Evolutionary conservation across 2,329 filamentous ascomycete species (phyloP).

Genomic region (Colletotrichum sp.): DNA sequence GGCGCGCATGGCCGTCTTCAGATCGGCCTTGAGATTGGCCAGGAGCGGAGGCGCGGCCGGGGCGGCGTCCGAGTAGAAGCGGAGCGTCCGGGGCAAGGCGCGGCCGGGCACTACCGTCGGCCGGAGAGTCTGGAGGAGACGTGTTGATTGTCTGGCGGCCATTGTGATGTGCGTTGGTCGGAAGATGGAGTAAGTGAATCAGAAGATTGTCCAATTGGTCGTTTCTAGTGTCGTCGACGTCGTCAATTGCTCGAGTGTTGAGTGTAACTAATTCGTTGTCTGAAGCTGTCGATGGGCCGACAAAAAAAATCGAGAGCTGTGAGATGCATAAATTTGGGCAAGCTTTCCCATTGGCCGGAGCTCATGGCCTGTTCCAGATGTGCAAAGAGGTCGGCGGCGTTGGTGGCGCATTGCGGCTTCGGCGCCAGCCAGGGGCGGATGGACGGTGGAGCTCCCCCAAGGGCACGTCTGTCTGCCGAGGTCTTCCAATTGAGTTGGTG

Average conservation of each 20-base stretch:
- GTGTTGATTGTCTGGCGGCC: conserved; percentile 27
- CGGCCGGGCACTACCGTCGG: conserved; percentile 19
- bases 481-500: background rate
- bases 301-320: background rate
- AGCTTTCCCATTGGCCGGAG: conserved; percentile 21
- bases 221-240: background rate
- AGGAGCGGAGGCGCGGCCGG: conserved; percentile 52
- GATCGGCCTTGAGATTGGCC: conserved; percentile 61
- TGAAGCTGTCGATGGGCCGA: background rate
- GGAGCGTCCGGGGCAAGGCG: conserved; percentile 15
- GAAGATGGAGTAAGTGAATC: background rate
- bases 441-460: background rate
- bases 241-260: background rate
- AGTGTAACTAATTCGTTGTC: background rate
- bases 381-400: background rate
- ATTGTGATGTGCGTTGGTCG: conserved; percentile 22
- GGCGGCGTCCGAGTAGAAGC: conserved; percentile 28
- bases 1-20: conserved; percentile 70
- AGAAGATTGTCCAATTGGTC: background rate
- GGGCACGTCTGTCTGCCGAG: background rate
- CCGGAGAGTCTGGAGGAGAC: conserved; percentile 27
- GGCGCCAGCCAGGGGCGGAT: background rate
- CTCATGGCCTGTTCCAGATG: background rate
- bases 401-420: background rate
- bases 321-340: background rate